phyloP scores from a whole-genome alignment of 805 yeast species.

The Torulaspora indica region DNA sequence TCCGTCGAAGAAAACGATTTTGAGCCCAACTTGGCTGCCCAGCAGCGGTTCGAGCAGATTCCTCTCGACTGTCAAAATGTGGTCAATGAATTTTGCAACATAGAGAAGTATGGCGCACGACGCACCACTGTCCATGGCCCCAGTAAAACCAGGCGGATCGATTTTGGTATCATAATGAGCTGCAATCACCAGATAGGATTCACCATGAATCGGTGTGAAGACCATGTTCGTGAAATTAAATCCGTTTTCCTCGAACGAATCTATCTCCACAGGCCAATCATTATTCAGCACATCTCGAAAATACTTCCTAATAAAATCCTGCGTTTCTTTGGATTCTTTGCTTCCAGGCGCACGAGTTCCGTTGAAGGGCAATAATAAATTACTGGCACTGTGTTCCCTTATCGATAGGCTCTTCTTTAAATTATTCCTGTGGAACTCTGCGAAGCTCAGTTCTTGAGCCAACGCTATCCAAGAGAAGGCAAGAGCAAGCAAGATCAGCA shows the following conservation, averaged over 20 bases:
- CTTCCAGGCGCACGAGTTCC: conserved; percentile 43
- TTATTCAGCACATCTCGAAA: conserved; percentile 29
- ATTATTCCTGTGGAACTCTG: conserved; percentile 7
- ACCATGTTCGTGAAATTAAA: conserved; percentile 40
- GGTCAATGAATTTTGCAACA: conserved; percentile 36
- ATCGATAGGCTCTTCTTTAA: conserved; percentile 9
- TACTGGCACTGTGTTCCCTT: conserved; percentile 4
- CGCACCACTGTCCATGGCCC: conserved; percentile 57
- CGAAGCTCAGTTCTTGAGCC: conserved; percentile 2
- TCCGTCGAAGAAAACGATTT: conserved; percentile 54
- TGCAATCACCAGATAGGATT: conserved; percentile 39
- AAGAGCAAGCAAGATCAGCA: not conserved
- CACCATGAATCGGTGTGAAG: conserved; percentile 29
- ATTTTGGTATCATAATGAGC: conserved; percentile 55
- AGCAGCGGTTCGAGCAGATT: conserved; percentile 11
- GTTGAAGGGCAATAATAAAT: conserved; percentile 35
- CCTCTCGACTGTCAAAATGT: conserved; percentile 9
- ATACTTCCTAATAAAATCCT: conserved; percentile 36
- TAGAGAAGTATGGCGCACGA: conserved; percentile 51
- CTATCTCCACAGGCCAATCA: conserved; percentile 30
- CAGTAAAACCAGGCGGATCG: conserved; percentile 51
- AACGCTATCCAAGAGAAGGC: not conserved
- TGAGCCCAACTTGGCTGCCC: conserved; percentile 36
- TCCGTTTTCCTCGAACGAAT: conserved; percentile 38
- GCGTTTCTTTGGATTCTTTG: conserved; percentile 37